phyloP scores from a whole-genome alignment of 257 asterid species.

The Galeopsis tetrahit region DNA sequence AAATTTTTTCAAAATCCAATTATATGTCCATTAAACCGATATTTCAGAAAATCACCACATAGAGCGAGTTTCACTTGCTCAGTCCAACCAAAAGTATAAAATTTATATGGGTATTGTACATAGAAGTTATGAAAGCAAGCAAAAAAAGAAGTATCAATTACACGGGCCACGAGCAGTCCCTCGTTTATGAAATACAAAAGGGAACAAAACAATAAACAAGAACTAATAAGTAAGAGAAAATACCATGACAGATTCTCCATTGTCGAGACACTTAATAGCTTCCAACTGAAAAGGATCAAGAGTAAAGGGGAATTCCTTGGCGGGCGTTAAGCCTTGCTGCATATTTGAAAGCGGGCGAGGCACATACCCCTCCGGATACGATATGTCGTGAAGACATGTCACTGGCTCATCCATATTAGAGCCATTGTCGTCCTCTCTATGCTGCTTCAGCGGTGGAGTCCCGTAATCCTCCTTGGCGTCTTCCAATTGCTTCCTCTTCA shows the following conservation, averaged over 20 bases:
- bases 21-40: conserved; percentile 19
- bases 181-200: background rate
- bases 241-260: conserved; percentile 96
- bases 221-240: background rate
- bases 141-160: background rate
- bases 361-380: conserved; percentile 80
- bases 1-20: conserved; percentile 22
- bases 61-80: no score
- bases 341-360: conserved; percentile 39
- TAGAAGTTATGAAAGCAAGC: background rate
- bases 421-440: conserved; percentile 42
- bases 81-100: conserved; percentile 8
- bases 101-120: background rate
- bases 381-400: conserved; percentile 84
- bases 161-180: background rate
- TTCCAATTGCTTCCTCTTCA: conserved; percentile 68
- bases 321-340: conserved; percentile 54
- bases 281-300: conserved; percentile 94
- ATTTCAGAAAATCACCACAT: background rate
- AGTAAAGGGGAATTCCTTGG: conserved; percentile 75
- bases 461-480: conserved; percentile 42
- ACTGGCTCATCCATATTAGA: conserved; percentile 56
- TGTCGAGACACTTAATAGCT: conserved; percentile 80
- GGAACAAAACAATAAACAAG: background rate
- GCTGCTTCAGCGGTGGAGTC: conserved; percentile 65